phyloP scores from a whole-genome alignment of 2,329 filamentous ascomycete species.

The Penicillium polonicum region DNA sequence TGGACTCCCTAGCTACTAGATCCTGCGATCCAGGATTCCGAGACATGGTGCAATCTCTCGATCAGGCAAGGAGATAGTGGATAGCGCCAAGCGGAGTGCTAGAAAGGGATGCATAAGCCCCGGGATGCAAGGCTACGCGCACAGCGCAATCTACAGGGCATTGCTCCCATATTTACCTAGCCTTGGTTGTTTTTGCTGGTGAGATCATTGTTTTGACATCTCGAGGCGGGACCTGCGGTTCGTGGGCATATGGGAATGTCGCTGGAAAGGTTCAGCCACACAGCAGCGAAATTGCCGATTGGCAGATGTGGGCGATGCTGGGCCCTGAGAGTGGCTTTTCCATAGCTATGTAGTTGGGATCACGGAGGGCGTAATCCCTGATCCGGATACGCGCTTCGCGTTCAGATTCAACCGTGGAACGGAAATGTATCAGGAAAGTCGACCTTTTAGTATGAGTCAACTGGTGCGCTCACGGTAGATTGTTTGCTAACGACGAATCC shows the following conservation, averaged over 20 bases:
- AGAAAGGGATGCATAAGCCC: neutral
- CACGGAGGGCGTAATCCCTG: neutral
- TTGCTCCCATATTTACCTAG: neutral
- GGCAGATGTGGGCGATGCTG: neutral
- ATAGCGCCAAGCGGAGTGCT: neutral
- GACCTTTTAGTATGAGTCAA: neutral
- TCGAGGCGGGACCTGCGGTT: neutral
- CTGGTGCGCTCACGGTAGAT: constrained; percentile 10
- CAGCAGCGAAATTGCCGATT: neutral
- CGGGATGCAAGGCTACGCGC: neutral
- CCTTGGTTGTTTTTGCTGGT: neutral
- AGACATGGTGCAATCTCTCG: too few relatives aligned
- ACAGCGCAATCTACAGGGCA: neutral
- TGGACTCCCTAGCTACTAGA: neutral
- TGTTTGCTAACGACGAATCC: constrained; percentile 21
- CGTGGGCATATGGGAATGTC: neutral
- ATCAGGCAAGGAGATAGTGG: neutral
- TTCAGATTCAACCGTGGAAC: neutral
- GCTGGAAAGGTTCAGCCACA: too few relatives aligned
- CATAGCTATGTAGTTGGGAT: neutral
- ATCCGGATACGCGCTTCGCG: neutral
- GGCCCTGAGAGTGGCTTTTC: too few relatives aligned
- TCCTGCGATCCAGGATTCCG: neutral
- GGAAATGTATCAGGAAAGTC: neutral
- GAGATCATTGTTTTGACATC: neutral